Evolutionary conservation across 1,284 basidiomycete species (phyloP), one percentile per base, ranked within the genome.

Genomic region (Cerioporus squamosus): DNA sequence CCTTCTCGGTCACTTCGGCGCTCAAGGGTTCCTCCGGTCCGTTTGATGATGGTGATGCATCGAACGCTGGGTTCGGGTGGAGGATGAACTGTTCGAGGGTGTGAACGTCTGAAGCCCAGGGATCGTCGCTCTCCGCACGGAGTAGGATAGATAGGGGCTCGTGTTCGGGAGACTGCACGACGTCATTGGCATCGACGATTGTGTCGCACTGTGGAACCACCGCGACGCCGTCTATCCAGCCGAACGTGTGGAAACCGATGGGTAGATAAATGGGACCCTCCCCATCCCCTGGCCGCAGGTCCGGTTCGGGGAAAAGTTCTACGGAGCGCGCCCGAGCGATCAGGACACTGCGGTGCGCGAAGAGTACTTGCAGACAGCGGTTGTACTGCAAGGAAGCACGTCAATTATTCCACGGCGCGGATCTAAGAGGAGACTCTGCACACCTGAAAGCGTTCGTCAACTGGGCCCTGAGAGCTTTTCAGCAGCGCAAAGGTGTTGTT

Each of bases 141-240:
- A 86, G 68, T 6, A 88, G 75, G 45, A 88, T 75, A 0, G 79
- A 78, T n/a, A 87, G 61, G 3, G 70, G 61, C 4, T 71, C 48
- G 40, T 60, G 40, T 17, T 39, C 26, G 3, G n/a, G 20, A 0
- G 45, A n/a, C 0, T 2, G 5, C 17, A 14, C 15, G 7, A 5
- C 17, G 2, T 14, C 51, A 8, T 29, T 20, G 1, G 14, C 26
- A 15, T 43, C 46, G 18, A 42, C 14, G 18, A 49, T 40, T 0
- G 67, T 15, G 53, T 36, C 57, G 23, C 38, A 33, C n/a, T 62
- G 58, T 0, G 56, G 18, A 17, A 40, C 61, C 53, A 76, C 65
- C 0, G 77, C 67, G 1, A 82, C 77, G 5, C 81, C 81, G 50
- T 88, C 86, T 9, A 86, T 79, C 86, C 86, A 88, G 20, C 86